These are phyloP conservation scores for Leavenworthia alabamica DNA, from an alignment of 345 rosid species.

Conservation along the genomic window DNA sequence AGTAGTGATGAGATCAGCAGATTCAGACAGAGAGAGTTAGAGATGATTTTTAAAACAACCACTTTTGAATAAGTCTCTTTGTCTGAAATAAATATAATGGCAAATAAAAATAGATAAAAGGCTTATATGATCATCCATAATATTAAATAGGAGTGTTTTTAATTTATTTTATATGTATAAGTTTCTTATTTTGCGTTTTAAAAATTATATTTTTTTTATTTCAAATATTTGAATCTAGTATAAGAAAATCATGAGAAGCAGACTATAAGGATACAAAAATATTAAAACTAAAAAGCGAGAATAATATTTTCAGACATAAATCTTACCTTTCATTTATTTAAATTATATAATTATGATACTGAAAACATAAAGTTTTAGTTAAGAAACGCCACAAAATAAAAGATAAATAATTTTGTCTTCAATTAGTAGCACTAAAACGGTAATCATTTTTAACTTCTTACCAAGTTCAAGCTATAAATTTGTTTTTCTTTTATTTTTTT, in stretches of 20 bases:
- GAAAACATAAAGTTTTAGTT: not conserved
- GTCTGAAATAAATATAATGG: constrained; percentile 14
- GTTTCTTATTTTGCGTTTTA: constrained; percentile 6
- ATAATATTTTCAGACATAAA: not conserved
- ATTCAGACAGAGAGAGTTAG: not conserved
- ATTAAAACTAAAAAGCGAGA: not conserved
- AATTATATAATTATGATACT: not conserved
- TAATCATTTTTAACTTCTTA: no score
- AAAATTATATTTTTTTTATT: not conserved
- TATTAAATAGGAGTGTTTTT: not conserved
- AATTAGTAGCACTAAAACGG: no score
- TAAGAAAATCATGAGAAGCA: constrained; percentile 9
- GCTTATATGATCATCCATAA: not conserved
- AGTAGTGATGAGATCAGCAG: constrained; percentile 34
- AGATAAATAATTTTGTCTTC: not conserved
- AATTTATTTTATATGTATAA: not conserved
- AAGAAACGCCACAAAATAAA: not conserved
- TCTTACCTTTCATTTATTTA: not conserved
- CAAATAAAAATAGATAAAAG: constrained; percentile 9
- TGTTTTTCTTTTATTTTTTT: no score
- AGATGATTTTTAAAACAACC: constrained; percentile 16
- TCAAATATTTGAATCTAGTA: not conserved
- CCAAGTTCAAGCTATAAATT: no score
- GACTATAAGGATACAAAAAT: constrained; percentile 8
- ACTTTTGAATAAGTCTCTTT: constrained; percentile 30